Conservation (phyloP, 345 rosid species). For the Excoecaria agallocha region DNA sequence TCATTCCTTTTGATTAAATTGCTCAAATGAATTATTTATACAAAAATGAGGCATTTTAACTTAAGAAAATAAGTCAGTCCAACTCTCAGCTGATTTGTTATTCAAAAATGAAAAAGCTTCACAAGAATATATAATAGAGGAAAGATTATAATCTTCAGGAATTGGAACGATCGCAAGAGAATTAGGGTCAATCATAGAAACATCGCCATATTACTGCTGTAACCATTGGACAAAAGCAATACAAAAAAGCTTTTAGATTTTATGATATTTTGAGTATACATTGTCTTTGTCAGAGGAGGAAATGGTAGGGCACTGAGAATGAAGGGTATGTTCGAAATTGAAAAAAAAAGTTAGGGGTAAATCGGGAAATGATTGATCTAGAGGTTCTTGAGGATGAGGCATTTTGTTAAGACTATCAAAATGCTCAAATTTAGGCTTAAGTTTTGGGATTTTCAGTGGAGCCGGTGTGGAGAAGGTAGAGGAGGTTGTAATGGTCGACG, state of each 20-base stretch:
- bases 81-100: no score
- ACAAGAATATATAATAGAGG: no score
- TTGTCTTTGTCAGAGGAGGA: constrained; percentile 29
- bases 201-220: constrained; percentile 31
- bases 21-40: no score
- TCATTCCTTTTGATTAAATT: no score
- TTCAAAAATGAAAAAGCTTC: no score
- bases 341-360: constrained; percentile 23
- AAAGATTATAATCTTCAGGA: constrained; percentile 17
- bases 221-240: constrained; percentile 51
- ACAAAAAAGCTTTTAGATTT: constrained; percentile 55
- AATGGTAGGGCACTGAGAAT: constrained; percentile 19
- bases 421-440: constrained; percentile 59
- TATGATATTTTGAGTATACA: constrained; percentile 48
- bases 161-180: constrained; percentile 59
- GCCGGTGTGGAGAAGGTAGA: constrained; percentile 20
- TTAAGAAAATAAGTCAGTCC: no score
- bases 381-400: constrained; percentile 20
- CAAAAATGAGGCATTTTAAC: no score
- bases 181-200: constrained; percentile 39
- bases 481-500: constrained; percentile 20
- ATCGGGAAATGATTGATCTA: constrained; percentile 11
- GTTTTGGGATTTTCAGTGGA: constrained; percentile 37
- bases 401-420: constrained; percentile 31
- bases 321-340: constrained; percentile 38